Conservation (phyloP, 108 stramenopile species). For the Aurantiochytrium sp. region DNA sequence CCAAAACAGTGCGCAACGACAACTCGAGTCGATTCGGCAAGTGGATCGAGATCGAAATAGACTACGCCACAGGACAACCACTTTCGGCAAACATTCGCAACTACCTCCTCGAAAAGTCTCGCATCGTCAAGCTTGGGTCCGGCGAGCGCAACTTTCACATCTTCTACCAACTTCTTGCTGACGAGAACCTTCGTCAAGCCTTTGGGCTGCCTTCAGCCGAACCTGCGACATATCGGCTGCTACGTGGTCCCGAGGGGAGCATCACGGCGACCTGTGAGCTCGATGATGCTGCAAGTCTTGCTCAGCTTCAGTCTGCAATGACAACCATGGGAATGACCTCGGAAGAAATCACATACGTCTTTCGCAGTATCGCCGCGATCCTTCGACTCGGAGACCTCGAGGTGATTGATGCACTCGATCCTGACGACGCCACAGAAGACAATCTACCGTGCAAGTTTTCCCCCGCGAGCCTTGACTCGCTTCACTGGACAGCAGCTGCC, state of each 20-base stretch:
- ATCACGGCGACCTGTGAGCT: neutral
- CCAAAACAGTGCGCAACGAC: conserved; percentile 94
- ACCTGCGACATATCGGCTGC: neutral
- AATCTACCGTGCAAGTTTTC: neutral
- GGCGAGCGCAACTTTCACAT: conserved; percentile 63
- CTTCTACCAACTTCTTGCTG: conserved; percentile 61
- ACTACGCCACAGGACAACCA: conserved; percentile 24
- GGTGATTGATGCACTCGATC: neutral
- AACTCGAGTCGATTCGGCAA: conserved; percentile 99
- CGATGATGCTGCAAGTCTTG: neutral
- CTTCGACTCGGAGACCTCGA: neutral
- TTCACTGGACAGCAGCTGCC: neutral
- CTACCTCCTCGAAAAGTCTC: conserved; percentile 56
- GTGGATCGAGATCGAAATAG: conserved; percentile 70
- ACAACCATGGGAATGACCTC: neutral
- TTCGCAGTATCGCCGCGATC: neutral
- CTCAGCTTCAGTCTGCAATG: neutral
- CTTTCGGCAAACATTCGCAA: conserved; percentile 36
- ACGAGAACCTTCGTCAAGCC: conserved; percentile 24
- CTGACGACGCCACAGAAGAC: neutral
- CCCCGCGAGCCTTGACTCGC: neutral
- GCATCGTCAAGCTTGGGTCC: conserved; percentile 44
- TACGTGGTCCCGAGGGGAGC: neutral
- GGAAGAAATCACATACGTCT: neutral
- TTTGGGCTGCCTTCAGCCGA: neutral